Evolutionary conservation across 129 eudicot genomes (phyloP), one percentile per base, ranked within the genome.

Genomic region (Calendula officinalis): DNA sequence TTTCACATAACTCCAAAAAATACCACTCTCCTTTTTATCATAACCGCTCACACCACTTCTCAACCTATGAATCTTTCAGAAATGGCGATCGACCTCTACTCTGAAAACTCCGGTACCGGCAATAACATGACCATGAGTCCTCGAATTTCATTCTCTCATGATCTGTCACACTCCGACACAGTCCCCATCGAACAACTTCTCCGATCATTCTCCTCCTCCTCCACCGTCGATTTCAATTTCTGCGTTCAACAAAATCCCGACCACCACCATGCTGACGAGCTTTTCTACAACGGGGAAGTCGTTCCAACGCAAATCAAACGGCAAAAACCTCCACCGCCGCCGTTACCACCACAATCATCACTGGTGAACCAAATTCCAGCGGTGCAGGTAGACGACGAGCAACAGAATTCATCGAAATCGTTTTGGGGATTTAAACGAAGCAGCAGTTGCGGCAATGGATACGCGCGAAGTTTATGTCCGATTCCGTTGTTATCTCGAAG

Each of bases 371-470:
- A 17, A 64, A 61, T 8, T n/a, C 62, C 44, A 27, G 35, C 47
- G 42, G 39, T 60, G 50, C 56, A 42, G 56, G 59, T 59, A 7
- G 59, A 60, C 38, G 74, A 69, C 12, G 75, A 68, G 45, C 73
- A 64, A 42, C 76, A 52, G 7, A 76, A 16, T 8, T 12, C 71
- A 17, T 69, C 82, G 27, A 83, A 72, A 67, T 88, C 98, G 32
- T 87, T 84, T 65, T 87, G 94, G 94, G 71, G 77, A 14, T 91
- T 84, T 46, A 87, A 84, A 76, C 63, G 98, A 8, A 91, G 98
- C 53, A 63, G 82, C 37, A 91, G 98, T 65, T 80, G 96, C 52
- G 87, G 95, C 1, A 83, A 79, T 13, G 85, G 90, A 35, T 91
- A 87, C 44, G 94, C 79, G 0, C 65, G 89, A 62, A 77, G 83